Evolutionary conservation across 2,329 filamentous ascomycete species (phyloP), one percentile per base, ranked within the genome.

Genomic region (Cladosporium colombiae): DNA sequence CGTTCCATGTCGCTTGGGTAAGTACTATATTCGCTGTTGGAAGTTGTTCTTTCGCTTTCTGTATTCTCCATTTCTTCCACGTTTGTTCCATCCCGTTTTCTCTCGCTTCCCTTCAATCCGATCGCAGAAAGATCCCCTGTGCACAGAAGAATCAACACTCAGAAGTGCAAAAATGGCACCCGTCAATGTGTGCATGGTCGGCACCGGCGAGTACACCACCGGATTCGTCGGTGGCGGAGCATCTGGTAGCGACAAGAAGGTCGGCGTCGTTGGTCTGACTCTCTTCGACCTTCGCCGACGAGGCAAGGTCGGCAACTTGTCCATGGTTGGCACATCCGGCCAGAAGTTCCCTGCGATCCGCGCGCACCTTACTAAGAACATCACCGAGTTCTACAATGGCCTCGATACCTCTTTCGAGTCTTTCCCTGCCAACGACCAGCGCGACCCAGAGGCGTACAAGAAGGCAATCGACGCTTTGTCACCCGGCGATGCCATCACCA

Each of bases 171-270:
- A 13, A 67, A 84, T 83, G 82, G 81, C 81, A 16, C 81, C 81
- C 53, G 75, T 80, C 70, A 79, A 83, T 72, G 81, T 83, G 66
- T 76, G 80, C 67, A 84, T 84, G 82, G 81, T 97, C 66, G 93
- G 93, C 70, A 97, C 93, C 13, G 94, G 93, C 74, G 93, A 97
- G 85, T 97, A 97, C 84, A 97, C 94, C 73, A 97, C 94, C 52
- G 93, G 93, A 66, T 97, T 95, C 73, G 93, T 97, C 65, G 92
- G 91, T 66, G 89, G 88, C 67, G 90, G 89, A 67, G 90, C 89
- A 61, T 96, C 92, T 4, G 89, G 86, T 13, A 96, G 92, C 59
- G 94, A 97, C 84, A 97, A 97, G 83, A 97, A 97, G 80, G 91
- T 97, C 59, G 93, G 94, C 66, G 94, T 97, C 11, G 93, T 97